Conservation (phyloP, 2,329 filamentous ascomycete genomes). For the Colletotrichum destructivum region DNA sequence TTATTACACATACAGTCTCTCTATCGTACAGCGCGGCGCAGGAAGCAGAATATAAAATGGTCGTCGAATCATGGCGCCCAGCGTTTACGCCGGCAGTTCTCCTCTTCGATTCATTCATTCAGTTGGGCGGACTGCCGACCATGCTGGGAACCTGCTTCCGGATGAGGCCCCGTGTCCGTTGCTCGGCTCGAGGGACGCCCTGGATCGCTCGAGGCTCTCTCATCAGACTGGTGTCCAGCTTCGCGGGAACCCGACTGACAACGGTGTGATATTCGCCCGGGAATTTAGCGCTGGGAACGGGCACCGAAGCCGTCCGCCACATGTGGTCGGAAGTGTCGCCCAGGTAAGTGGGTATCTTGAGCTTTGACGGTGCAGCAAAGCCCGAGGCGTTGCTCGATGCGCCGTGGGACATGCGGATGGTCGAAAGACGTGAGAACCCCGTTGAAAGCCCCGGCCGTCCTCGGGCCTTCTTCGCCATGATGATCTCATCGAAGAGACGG, state of each 20-base stretch:
- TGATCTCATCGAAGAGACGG: slow-evolving; percentile 87
- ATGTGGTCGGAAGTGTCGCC: slow-evolving; percentile 83
- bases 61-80: slow-evolving; percentile 38
- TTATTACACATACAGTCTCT: slow-evolving; percentile 41
- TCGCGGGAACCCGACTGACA: slow-evolving; percentile 80
- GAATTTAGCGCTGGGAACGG: slow-evolving; percentile 73
- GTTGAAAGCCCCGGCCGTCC: slow-evolving; percentile 77
- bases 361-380: slow-evolving; percentile 54
- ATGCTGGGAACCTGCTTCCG: slow-evolving; percentile 71
- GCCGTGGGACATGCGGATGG: slow-evolving; percentile 71
- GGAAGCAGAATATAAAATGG: slow-evolving; percentile 32
- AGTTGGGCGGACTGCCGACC: slow-evolving; percentile 58
- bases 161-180: slow-evolving; percentile 65
- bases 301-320: slow-evolving; percentile 79
- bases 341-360: slow-evolving; percentile 72
- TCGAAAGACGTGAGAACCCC: slow-evolving; percentile 74
- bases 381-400: slow-evolving; percentile 58
- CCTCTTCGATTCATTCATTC: slow-evolving; percentile 22
- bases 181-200: slow-evolving; percentile 79
- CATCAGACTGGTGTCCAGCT: slow-evolving; percentile 89
- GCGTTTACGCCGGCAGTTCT: slow-evolving; percentile 14
- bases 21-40: slow-evolving; percentile 33
- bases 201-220: slow-evolving; percentile 92
- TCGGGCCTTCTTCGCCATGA: slow-evolving; percentile 81
- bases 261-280: slow-evolving; percentile 74